Evolutionary conservation across 768 basidiomycete species (phyloP).

Genomic region (Tremella fuciformis): DNA sequence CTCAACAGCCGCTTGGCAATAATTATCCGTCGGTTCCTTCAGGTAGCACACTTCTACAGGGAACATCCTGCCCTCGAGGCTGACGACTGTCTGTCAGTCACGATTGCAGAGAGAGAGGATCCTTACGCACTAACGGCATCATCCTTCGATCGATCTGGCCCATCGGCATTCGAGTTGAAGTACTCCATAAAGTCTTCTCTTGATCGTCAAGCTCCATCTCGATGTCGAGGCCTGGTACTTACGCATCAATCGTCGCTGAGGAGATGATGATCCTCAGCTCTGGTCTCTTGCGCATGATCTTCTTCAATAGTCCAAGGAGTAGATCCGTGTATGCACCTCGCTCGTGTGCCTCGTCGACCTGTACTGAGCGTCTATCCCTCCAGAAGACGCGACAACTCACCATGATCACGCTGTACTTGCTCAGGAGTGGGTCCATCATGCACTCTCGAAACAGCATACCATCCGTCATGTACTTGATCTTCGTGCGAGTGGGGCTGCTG

Average conservation of each 20-base stretch:
- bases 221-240: conserved; percentile 17
- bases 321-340: conserved; percentile 93
- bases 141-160: conserved; percentile 52
- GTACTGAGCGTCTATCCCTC: not conserved
- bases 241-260: conserved; percentile 92
- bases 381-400: conserved; percentile 53
- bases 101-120: not conserved
- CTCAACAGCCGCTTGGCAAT: conserved; percentile 80
- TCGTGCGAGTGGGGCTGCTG: conserved; percentile 74
- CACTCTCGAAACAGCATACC: conserved; percentile 97
- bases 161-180: conserved; percentile 66
- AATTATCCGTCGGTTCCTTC: conserved; percentile 70
- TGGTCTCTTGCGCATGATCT: conserved; percentile 91
- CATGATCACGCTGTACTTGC: conserved; percentile 94
- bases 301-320: conserved; percentile 85
- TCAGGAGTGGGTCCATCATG: conserved; percentile 84
- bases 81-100: conserved; percentile 59
- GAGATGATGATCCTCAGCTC: conserved; percentile 88
- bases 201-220: not conserved
- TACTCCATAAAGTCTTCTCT: conserved; percentile 76
- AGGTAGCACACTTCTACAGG: conserved; percentile 90
- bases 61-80: conserved; percentile 88
- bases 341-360: conserved; percentile 99
- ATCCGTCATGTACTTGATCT: conserved; percentile 94
- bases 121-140: conserved; percentile 62